phyloP scores from a whole-genome alignment of 768 basidiomycete species.

The Leccinum obscurum region DNA sequence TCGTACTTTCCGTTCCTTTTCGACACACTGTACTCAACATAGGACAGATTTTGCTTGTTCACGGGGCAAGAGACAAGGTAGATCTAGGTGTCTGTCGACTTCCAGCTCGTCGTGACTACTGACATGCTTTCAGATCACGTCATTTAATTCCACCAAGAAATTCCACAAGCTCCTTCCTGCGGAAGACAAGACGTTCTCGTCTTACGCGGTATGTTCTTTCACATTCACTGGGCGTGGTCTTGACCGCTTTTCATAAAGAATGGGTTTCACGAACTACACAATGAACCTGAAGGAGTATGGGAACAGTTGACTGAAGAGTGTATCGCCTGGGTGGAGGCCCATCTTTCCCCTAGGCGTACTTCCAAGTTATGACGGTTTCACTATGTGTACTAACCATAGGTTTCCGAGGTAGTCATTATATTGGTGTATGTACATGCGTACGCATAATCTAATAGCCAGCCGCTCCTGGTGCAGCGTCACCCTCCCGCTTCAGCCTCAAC shows the following conservation, averaged over 20 bases:
- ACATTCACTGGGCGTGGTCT: not conserved
- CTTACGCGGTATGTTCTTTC: constrained; percentile 36
- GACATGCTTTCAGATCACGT: constrained; percentile 48
- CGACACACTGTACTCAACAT: constrained; percentile 12
- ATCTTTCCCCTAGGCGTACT: constrained; percentile 10
- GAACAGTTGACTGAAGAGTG: constrained; percentile 58
- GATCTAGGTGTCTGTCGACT: not conserved
- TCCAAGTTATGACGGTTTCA: constrained; percentile 23
- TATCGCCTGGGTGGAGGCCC: constrained; percentile 47
- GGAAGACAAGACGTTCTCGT: constrained; percentile 51
- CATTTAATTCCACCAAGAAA: constrained; percentile 48
- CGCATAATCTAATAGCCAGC: constrained; percentile 71
- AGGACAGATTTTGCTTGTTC: constrained; percentile 56
- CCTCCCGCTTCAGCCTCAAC: constrained; percentile 85
- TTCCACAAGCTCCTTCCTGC: constrained; percentile 55
- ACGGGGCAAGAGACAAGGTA: constrained; percentile 65
- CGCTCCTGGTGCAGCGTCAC: constrained; percentile 88
- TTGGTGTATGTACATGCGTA: constrained; percentile 4
- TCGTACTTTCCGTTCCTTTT: constrained; percentile 18
- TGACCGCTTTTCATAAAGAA: constrained; percentile 40
- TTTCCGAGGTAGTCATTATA: constrained; percentile 5
- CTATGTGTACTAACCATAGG: constrained; percentile 3
- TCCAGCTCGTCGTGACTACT: not conserved
- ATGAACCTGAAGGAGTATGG: constrained; percentile 67
- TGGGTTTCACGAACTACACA: constrained; percentile 75